These are phyloP conservation scores for Pyrenophora seminiperda DNA, from an alignment of 2,329 filamentous ascomycete species.

Conservation along the genomic window DNA sequence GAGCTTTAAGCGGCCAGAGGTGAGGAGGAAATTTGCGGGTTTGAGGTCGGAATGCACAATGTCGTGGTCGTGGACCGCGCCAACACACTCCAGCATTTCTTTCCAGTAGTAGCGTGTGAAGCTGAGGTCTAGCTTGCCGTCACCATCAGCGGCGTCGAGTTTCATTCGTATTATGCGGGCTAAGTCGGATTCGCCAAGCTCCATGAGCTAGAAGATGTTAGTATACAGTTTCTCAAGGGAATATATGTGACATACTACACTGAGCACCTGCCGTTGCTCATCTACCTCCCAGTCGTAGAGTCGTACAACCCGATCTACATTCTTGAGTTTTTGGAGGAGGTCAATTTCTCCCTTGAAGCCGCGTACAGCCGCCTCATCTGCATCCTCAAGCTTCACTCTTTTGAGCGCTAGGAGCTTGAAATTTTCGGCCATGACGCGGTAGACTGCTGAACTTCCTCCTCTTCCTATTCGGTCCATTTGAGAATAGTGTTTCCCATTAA, in stretches of 20 bases:
- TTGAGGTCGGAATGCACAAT: slow-evolving; percentile 98
- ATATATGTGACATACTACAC: slow-evolving; percentile 65
- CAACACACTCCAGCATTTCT: slow-evolving; percentile 96
- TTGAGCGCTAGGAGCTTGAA: slow-evolving; percentile 95
- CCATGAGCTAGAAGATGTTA: slow-evolving; percentile 73
- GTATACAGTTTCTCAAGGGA: neutral
- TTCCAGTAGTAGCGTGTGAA: slow-evolving; percentile 99
- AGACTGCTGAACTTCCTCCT: slow-evolving; percentile 92
- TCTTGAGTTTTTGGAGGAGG: slow-evolving; percentile 77
- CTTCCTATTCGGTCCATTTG: slow-evolving; percentile 88
- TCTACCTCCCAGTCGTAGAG: slow-evolving; percentile 94
- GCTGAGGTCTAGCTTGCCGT: slow-evolving; percentile 73
- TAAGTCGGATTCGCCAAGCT: slow-evolving; percentile 93
- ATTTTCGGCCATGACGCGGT: slow-evolving; percentile 95
- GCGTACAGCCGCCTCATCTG: slow-evolving; percentile 79
- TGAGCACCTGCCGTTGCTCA: slow-evolving; percentile 84
- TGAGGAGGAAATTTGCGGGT: slow-evolving; percentile 94
- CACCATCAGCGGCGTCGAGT: slow-evolving; percentile 57
- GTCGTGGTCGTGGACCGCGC: slow-evolving; percentile 84
- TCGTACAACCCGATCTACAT: slow-evolving; percentile 87
- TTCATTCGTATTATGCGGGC: slow-evolving; percentile 79
- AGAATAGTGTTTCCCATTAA: slow-evolving; percentile 91
- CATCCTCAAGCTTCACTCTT: slow-evolving; percentile 85
- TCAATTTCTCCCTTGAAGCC: slow-evolving; percentile 97
- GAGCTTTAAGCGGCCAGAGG: slow-evolving; percentile 86